A percentile compares a stretch with the other conserved stretches of the same genome.
Conservation (phyloP, 331 rosid species). For the Acacia pycnantha region DNA sequence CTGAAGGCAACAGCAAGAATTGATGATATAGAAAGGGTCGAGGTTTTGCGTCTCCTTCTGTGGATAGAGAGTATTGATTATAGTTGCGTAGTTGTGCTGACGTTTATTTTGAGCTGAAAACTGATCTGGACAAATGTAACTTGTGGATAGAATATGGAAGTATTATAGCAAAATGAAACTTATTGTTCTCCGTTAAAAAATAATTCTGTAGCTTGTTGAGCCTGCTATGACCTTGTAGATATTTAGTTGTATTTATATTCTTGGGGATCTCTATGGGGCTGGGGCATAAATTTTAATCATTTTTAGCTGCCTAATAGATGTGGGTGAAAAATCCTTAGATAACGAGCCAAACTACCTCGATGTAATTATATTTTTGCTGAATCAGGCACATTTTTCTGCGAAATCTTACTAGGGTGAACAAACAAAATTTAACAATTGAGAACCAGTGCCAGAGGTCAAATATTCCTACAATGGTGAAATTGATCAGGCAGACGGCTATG, state of each 20-base stretch:
- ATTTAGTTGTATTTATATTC: not conserved
- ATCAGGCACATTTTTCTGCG: not conserved
- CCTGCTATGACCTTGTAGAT: not conserved
- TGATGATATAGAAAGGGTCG: not conserved
- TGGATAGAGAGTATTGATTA: not conserved
- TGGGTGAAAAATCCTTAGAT: not conserved
- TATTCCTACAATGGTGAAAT: too few relatives aligned
- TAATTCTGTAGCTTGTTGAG: not conserved
- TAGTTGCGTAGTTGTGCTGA: not conserved
- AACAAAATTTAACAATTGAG: not conserved
- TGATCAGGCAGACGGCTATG: too few relatives aligned
- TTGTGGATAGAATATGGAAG: not conserved
- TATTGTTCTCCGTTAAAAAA: not conserved
- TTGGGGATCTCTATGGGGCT: not conserved
- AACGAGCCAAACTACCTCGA: slow-evolving; percentile 6
- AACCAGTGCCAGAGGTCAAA: not conserved
- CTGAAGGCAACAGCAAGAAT: not conserved
- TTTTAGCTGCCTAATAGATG: slow-evolving; percentile 7
- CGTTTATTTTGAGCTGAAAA: not conserved
- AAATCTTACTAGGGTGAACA: not conserved
- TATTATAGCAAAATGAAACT: not conserved
- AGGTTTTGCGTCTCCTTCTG: not conserved
- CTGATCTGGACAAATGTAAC: not conserved
- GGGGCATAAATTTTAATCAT: not conserved
- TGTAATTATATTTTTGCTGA: not conserved